Base-by-base conservation (phyloP, 768 basidiomycete species). In the Pleurotus djamor region DNA sequence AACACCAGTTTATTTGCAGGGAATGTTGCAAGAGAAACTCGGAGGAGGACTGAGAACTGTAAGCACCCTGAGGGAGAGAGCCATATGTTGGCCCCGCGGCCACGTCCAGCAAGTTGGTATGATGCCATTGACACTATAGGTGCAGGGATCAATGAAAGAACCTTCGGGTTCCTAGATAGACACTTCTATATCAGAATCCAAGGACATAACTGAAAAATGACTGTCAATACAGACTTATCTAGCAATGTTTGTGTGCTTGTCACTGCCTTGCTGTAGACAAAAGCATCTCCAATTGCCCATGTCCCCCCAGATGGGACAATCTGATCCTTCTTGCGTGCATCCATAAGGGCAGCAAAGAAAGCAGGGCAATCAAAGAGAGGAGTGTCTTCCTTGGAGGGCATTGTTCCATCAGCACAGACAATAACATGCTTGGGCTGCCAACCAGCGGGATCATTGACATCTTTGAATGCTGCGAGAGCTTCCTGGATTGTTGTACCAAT, bases 191-290 rank as follows among this genome's bases (percentile, higher is more conserved):
- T 57, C 45, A 48, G 35, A 48, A 13, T 7, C 13, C 5, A 7
- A 37, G 41, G 16, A 10, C 57, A 36, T 16, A 1, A 21, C n/a
- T n/a, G n/a, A n/a, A 14, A 2, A 38, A n/a, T 35, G 8, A 12
- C 34, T 1, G 34, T 16, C n/a, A 5, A 61, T 48, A 73, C 89
- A 72, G 63, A 95, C 96, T 87, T 91, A 68, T 97, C 93, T 4
- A 98, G 78, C 83, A 98, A 85, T 2, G 94, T 95, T 70, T 98
- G 97, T 0, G 96, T 98, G 64, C 92, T 95, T 1, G 94, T 94
- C 9, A 99, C 90, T 0, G 86, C 86, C 70, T 97, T 93, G 36
- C 91, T 89, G 63, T 98, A 98, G 7, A 96, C 64, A 33, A 98
- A 68, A 38, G 84, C 80, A 60, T 96, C 93, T 0, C 95, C 95